Conservation (phyloP, 805 yeast genomes). For the Ascoidea rubescens region DNA sequence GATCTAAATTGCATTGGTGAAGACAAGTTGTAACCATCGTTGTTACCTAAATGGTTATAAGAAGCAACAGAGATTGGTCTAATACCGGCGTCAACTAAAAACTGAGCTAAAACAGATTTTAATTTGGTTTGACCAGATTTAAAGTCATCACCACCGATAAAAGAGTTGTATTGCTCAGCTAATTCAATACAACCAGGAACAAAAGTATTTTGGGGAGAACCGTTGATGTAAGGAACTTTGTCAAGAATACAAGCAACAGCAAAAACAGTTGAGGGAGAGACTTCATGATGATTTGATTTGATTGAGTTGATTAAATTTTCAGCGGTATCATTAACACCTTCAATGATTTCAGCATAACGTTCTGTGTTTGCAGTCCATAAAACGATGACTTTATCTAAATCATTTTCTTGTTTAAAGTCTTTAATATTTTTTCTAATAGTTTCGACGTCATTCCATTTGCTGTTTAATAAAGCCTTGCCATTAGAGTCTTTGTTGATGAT, state of each 20-base stretch:
- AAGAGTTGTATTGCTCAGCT: slow-evolving; percentile 62
- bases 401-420: slow-evolving; percentile 57
- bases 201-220: slow-evolving; percentile 95
- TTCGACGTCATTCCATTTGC: slow-evolving; percentile 86
- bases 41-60: slow-evolving; percentile 91
- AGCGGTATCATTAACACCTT: slow-evolving; percentile 80
- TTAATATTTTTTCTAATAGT: slow-evolving; percentile 72
- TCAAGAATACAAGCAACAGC: slow-evolving; percentile 91
- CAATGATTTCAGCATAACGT: slow-evolving; percentile 66
- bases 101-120: slow-evolving; percentile 94
- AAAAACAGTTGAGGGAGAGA: slow-evolving; percentile 86
- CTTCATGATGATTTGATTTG: slow-evolving; percentile 67
- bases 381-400: slow-evolving; percentile 76
- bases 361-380: slow-evolving; percentile 98
- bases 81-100: slow-evolving; percentile 93
- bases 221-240: slow-evolving; percentile 81
- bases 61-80: slow-evolving; percentile 91
- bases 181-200: slow-evolving; percentile 90
- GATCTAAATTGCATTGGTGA: slow-evolving; percentile 91
- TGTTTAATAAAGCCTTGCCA: slow-evolving; percentile 29
- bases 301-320: slow-evolving; percentile 64
- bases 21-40: slow-evolving; percentile 85
- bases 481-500: slow-evolving; percentile 43
- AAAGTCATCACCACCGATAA: slow-evolving; percentile 95
- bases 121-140: slow-evolving; percentile 93